Evolutionary conservation across 352 stramenopile species (phyloP).

Genomic region (Pythium aquatile): DNA sequence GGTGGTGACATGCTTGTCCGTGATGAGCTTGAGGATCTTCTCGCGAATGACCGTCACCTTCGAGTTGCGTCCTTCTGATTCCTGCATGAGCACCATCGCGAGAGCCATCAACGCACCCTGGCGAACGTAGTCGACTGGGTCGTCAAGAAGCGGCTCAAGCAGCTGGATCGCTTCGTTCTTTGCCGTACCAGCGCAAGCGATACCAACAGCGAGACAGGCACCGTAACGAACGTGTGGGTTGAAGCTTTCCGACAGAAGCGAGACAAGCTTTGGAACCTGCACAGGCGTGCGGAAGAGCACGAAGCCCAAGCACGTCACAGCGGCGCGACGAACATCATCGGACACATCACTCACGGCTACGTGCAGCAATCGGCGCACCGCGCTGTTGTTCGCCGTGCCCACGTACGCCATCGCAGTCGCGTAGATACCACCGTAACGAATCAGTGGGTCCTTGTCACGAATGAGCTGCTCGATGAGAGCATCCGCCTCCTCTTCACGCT

Average conservation of each 20-base stretch:
- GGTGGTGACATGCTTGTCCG: slow-evolving; percentile 97
- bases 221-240: slow-evolving; percentile 99
- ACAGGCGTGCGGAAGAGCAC: slow-evolving; percentile 98
- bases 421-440: slow-evolving; percentile 98
- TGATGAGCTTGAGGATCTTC: slow-evolving; percentile 90
- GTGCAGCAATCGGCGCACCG: slow-evolving; percentile 96
- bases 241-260: slow-evolving; percentile 98
- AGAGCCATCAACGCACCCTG: slow-evolving; percentile 97
- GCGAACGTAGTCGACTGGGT: slow-evolving; percentile 98
- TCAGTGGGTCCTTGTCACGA: slow-evolving; percentile 96
- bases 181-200: slow-evolving; percentile 96
- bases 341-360: slow-evolving; percentile 98
- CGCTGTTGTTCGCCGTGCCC: slow-evolving; percentile 97
- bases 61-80: slow-evolving; percentile 86
- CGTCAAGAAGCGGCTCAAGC: slow-evolving; percentile 97
- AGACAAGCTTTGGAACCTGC: slow-evolving; percentile 90
- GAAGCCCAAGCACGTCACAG: slow-evolving; percentile 97
- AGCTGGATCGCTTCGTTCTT: slow-evolving; percentile 96
- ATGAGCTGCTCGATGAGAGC: slow-evolving; percentile 96
- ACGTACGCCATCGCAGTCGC: slow-evolving; percentile 97
- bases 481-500: slow-evolving; percentile 96
- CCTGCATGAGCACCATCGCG: slow-evolving; percentile 99
- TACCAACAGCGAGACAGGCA: slow-evolving; percentile 97
- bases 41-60: slow-evolving; percentile 85
- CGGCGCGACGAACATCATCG: slow-evolving; percentile 97